Conservation (phyloP, 106 monocot genomes). For the Alisma plantagoaquatica region DNA sequence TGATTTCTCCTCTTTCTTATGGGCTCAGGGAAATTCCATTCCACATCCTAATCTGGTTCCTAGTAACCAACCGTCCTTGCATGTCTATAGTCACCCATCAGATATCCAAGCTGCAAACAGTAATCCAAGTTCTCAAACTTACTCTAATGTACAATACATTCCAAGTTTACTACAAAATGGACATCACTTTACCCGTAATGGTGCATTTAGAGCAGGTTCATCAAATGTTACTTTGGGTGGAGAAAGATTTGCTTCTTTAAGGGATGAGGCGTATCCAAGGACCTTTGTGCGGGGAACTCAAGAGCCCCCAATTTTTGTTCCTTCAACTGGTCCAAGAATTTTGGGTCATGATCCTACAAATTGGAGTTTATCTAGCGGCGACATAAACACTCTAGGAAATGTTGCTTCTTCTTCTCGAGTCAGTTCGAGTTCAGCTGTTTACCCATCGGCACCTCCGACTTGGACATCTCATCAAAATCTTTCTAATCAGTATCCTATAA, state of each 20-base stretch:
- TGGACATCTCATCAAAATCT: slow-evolving; percentile 31
- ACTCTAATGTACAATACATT: slow-evolving; percentile 11
- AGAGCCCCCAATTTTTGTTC: slow-evolving; percentile 15
- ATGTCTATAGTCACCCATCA: slow-evolving; percentile 18
- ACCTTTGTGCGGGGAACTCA: slow-evolving; percentile 12
- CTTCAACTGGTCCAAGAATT: slow-evolving; percentile 18
- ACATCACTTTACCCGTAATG: slow-evolving; percentile 21
- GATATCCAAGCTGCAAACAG: slow-evolving; percentile 17
- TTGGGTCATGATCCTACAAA: slow-evolving; percentile 32
- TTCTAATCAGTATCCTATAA: slow-evolving; percentile 17
- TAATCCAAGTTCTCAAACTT: slow-evolving; percentile 21
- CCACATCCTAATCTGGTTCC: slow-evolving; percentile 25
- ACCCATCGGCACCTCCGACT: slow-evolving; percentile 19
- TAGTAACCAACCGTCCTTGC: slow-evolving; percentile 25
- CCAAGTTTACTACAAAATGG: slow-evolving; percentile 17
- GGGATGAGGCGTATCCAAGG: slow-evolving; percentile 19
- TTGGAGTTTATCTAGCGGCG: slow-evolving; percentile 26
- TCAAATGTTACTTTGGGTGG: slow-evolving; percentile 8
- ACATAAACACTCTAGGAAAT: slow-evolving; percentile 18
- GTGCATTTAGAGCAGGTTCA: slow-evolving; percentile 21
- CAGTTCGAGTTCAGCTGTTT: slow-evolving; percentile 20
- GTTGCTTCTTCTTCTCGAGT: slow-evolving; percentile 21
- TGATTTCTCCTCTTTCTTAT: slow-evolving; percentile 28
- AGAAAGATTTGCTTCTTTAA: slow-evolving; percentile 20
- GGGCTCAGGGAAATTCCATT: slow-evolving; percentile 18